A percentile compares a stretch with the other conserved stretches of the same genome.
Evolutionary conservation across 2,329 filamentous ascomycete species (phyloP).

Genomic region (Didymella lethalis): DNA sequence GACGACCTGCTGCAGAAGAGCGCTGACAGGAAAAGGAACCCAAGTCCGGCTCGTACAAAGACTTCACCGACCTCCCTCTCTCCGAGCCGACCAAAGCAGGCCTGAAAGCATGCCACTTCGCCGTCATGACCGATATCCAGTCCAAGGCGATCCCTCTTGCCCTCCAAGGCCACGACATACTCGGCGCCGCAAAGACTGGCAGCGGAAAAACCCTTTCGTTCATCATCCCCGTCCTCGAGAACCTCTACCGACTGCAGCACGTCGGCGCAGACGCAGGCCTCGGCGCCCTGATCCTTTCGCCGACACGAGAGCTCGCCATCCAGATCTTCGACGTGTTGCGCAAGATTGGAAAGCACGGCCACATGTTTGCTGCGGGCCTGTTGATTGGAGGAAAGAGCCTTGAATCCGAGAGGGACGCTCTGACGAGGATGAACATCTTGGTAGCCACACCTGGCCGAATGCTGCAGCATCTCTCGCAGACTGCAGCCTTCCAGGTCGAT

Average conservation of each 20-base stretch:
- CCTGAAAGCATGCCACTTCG: constrained; percentile 86
- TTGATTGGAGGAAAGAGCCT: constrained; percentile 93
- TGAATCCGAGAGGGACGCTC: constrained; percentile 82
- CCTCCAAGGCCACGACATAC: constrained; percentile 84
- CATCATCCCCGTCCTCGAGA: constrained; percentile 88
- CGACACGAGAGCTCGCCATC: constrained; percentile 92
- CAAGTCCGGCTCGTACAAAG: constrained; percentile 66
- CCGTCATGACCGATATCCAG: constrained; percentile 90
- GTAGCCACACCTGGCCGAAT: constrained; percentile 95
- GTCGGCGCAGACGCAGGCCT: constrained; percentile 85
- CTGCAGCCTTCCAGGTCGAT: constrained; percentile 85
- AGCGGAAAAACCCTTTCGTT: constrained; percentile 96
- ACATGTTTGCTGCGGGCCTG: constrained; percentile 89
- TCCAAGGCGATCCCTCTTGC: constrained; percentile 86
- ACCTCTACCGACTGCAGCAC: constrained; percentile 87
- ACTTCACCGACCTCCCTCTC: constrained; percentile 85
- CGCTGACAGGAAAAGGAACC: constrained; percentile 60
- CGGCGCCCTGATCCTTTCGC: constrained; percentile 90
- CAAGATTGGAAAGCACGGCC: constrained; percentile 83
- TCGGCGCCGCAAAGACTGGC: constrained; percentile 94
- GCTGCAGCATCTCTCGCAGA: constrained; percentile 95
- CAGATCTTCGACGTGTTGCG: constrained; percentile 96
- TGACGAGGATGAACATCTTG: constrained; percentile 94
- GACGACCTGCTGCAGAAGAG: background rate
- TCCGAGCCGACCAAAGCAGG: constrained; percentile 81